These are phyloP conservation scores for Hirschioporus abietinus DNA, from an alignment of 768 basidiomycete species.

Conservation along the genomic window DNA sequence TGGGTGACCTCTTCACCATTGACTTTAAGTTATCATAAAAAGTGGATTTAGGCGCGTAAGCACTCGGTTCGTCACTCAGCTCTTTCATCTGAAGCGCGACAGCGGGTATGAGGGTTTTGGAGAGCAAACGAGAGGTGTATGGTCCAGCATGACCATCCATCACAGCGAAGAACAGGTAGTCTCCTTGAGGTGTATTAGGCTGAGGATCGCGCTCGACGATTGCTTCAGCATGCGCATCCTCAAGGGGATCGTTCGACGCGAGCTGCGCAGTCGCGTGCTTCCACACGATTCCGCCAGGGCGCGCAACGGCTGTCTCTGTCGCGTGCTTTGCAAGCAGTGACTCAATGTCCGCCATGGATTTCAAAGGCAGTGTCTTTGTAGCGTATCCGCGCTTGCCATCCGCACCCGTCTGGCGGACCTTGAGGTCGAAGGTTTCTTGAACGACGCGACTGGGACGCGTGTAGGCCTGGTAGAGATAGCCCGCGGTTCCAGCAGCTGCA, in stretches of 20 bases:
- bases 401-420: slow-evolving; percentile 46
- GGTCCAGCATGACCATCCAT: slow-evolving; percentile 90
- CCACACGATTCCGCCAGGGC: slow-evolving; percentile 60
- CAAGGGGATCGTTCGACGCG: slow-evolving; percentile 85
- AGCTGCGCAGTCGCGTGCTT: slow-evolving; percentile 74
- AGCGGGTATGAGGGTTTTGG: slow-evolving; percentile 78
- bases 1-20: slow-evolving; percentile 29
- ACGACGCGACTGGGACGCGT: slow-evolving; percentile 12
- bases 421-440: slow-evolving; percentile 47
- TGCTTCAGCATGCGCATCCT: slow-evolving; percentile 77
- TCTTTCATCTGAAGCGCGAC: slow-evolving; percentile 70
- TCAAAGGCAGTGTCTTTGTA: slow-evolving; percentile 46
- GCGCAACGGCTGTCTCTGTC: slow-evolving; percentile 35
- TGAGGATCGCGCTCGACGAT: slow-evolving; percentile 58
- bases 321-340: slow-evolving; percentile 53
- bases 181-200: slow-evolving; percentile 57
- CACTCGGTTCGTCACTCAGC: slow-evolving; percentile 36
- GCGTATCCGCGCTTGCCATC: slow-evolving; percentile 59
- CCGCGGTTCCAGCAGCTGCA: slow-evolving; percentile 49
- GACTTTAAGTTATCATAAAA: slow-evolving; percentile 34
- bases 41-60: slow-evolving; percentile 22
- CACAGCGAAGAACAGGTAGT: slow-evolving; percentile 79
- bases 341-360: slow-evolving; percentile 51
- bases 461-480: slow-evolving; percentile 53
- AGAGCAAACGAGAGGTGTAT: slow-evolving; percentile 79